Percentiles rank a stretch among this genome's conserved stretches.
Evolutionary conservation across 1,139 yeast species (phyloP).

Genomic region (Meyerozyma athensensis): DNA sequence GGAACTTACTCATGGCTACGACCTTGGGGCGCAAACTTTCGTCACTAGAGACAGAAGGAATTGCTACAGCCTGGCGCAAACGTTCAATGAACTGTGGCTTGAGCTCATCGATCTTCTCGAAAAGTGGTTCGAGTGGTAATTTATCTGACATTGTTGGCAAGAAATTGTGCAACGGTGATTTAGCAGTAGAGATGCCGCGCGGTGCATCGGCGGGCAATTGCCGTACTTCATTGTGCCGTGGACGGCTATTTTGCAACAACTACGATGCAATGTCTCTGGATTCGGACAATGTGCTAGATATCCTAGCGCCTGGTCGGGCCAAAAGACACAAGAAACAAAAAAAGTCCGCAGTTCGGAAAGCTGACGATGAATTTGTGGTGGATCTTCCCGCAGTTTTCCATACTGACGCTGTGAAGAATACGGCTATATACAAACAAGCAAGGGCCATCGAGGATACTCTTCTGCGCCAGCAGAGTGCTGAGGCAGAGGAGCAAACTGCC

Average conservation of each 20-base stretch:
- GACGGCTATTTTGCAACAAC: background rate
- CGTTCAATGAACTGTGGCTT: constrained; percentile 66
- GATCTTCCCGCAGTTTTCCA: constrained; percentile 24
- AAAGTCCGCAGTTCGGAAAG: background rate
- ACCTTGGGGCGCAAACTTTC: constrained; percentile 84
- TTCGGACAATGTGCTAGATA: constrained; percentile 4
- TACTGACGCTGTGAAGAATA: constrained; percentile 17
- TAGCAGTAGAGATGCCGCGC: background rate
- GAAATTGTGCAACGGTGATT: background rate
- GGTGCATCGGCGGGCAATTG: background rate
- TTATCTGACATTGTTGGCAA: constrained; percentile 23
- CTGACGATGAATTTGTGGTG: constrained; percentile 18
- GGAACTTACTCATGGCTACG: constrained; percentile 78
- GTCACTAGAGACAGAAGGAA: constrained; percentile 93
- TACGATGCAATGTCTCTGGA: constrained; percentile 2
- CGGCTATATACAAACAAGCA: background rate
- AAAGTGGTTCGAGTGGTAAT: constrained; percentile 43
- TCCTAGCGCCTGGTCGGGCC: background rate
- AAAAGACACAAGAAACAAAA: background rate
- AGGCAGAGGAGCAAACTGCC: background rate
- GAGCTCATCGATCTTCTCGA: constrained; percentile 62
- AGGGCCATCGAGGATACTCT: background rate
- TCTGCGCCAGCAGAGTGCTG: background rate
- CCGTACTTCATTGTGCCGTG: background rate
- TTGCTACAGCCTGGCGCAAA: constrained; percentile 77